phyloP scores from a whole-genome alignment of 2,329 filamentous ascomycete genomes.

The Colletotrichum sp. region DNA sequence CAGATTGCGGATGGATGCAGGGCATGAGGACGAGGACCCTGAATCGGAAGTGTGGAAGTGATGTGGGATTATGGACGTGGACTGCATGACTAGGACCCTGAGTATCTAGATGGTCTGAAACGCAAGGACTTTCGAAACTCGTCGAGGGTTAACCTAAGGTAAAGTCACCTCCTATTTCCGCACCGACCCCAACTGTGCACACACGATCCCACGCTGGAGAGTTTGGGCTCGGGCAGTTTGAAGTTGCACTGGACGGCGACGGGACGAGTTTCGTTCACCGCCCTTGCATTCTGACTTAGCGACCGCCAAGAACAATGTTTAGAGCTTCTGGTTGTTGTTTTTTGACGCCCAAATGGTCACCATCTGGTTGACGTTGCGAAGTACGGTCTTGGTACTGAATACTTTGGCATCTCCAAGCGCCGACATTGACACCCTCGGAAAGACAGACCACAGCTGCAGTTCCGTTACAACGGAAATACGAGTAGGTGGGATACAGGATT shows the following conservation, averaged over 20 bases:
- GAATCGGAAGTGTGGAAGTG: background rate
- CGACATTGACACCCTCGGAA: background rate
- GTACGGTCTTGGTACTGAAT: background rate
- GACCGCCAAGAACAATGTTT: background rate
- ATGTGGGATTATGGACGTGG: background rate
- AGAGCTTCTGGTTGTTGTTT: background rate
- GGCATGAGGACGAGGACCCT: constrained; percentile 13
- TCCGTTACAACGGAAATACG: background rate
- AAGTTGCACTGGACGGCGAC: background rate
- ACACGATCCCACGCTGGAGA: background rate
- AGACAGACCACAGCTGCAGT: background rate
- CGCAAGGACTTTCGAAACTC: constrained; percentile 8
- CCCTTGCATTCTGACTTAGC: background rate
- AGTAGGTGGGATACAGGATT: background rate
- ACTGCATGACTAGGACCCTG: constrained; percentile 20
- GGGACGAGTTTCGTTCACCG: background rate
- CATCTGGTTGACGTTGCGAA: background rate
- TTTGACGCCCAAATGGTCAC: background rate
- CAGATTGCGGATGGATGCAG: background rate
- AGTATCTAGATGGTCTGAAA: constrained; percentile 16
- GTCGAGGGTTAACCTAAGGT: background rate
- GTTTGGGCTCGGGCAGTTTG: background rate
- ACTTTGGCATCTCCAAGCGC: background rate
- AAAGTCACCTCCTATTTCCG: background rate
- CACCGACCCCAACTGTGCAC: background rate